Evolutionary conservation across 768 basidiomycete genomes (phyloP).

Genomic region (Inosperma sp.): DNA sequence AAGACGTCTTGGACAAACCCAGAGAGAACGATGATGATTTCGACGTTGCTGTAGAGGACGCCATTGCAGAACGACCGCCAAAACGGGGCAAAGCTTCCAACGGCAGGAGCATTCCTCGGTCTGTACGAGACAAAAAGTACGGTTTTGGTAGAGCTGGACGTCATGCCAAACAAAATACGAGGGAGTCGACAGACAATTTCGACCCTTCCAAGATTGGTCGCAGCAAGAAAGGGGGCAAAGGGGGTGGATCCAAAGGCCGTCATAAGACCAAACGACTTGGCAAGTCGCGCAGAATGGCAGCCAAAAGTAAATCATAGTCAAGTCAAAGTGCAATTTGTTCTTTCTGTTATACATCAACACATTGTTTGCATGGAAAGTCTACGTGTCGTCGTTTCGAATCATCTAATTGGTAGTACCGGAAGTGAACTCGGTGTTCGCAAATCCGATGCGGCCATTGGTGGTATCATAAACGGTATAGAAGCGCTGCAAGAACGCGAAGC

Average conservation of each 20-base stretch:
- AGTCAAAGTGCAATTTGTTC: neutral
- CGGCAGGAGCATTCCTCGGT: constrained; percentile 50
- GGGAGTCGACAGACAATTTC: constrained; percentile 76
- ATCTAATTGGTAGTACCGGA: too few relatives aligned
- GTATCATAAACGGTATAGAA: constrained; percentile 68
- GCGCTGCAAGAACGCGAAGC: constrained; percentile 40
- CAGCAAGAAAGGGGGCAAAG: constrained; percentile 27
- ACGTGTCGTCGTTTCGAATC: too few relatives aligned
- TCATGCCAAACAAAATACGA: constrained; percentile 77
- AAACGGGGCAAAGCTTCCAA: constrained; percentile 45
- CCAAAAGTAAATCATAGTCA: constrained; percentile 26
- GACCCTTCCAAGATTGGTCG: constrained; percentile 36
- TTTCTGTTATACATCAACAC: neutral
- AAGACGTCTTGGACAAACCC: constrained; percentile 69
- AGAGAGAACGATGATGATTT: constrained; percentile 65
- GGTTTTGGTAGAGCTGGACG: constrained; percentile 71
- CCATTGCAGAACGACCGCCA: constrained; percentile 65
- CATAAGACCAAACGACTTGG: constrained; percentile 50
- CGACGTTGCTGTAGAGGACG: constrained; percentile 88
- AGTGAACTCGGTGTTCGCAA: constrained; percentile 54
- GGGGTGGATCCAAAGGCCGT: constrained; percentile 24
- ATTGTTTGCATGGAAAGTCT: neutral
- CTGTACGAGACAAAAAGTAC: constrained; percentile 71
- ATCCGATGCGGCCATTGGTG: constrained; percentile 48
- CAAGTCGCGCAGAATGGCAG: constrained; percentile 50